Evolutionary conservation across 371 early-diverging fungal species (phyloP).

Genomic region (Rhizopus stolonifer): DNA sequence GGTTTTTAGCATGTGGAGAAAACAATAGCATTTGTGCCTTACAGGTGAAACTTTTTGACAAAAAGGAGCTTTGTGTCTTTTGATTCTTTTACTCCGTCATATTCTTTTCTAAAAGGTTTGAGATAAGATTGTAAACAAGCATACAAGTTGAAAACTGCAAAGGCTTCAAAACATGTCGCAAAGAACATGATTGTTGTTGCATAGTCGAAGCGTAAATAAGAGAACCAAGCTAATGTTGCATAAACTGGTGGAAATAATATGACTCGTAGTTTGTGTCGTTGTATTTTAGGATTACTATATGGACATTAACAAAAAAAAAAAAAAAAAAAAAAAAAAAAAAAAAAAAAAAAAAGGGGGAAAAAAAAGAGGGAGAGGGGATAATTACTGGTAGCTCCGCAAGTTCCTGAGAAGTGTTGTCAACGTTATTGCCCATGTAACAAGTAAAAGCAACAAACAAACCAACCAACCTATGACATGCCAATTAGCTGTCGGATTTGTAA

Average conservation of each 20-base stretch:
- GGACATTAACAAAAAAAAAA: too few species aligned
- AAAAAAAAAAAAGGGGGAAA: not conserved
- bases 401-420: constrained; percentile 26
- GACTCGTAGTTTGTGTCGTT: constrained; percentile 49
- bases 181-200: constrained; percentile 52
- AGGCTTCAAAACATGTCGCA: constrained; percentile 46
- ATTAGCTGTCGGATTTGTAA: constrained; percentile 19
- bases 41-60: constrained; percentile 36
- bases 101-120: constrained; percentile 36
- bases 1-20: not conserved
- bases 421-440: constrained; percentile 37
- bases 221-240: constrained; percentile 43
- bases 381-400: constrained; percentile 41
- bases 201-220: constrained; percentile 45
- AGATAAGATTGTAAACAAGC: constrained; percentile 44
- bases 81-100: constrained; percentile 28
- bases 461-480: constrained; percentile 54
- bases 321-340: not conserved
- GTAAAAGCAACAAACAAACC: constrained; percentile 29
- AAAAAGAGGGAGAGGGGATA: not conserved
- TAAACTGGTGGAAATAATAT: constrained; percentile 47
- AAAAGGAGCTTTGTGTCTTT: constrained; percentile 37
- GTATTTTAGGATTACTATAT: constrained; percentile 43
- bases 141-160: constrained; percentile 50
- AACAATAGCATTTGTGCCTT: constrained; percentile 6